Evolutionary conservation across 306 rosid species (phyloP), one percentile per base, ranked within the genome.

Genomic region (Acacia confusa): DNA sequence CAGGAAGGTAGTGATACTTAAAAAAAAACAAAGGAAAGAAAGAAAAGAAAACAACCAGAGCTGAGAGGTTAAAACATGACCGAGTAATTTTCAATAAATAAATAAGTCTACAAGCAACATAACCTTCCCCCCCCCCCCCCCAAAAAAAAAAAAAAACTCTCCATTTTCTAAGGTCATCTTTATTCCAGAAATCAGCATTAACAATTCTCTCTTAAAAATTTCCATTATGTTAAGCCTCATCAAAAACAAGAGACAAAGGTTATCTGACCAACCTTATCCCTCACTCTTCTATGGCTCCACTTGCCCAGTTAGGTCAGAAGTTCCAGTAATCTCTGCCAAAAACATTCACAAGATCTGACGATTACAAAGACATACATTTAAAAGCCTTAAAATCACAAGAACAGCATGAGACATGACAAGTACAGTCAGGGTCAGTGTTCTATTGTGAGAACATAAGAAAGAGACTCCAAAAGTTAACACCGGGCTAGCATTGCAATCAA

Each of bases 31-130:
- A 1, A n/a, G n/a, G n/a, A 57, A 57, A 57, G 5, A 57, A 9
- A 22, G 9, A 48, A 22, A 9, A 6, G 84, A 82, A 78, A 82
- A 72, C 68, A 71, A 32, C 60, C 24, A 20, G 78, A 78, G 78
- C 82, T 74, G 67, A 85, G 84, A 74, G 86, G 85, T 65, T 79
- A 81, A 78, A 45, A 80, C 76, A 64, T 2, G 2, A 50, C n/a
- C 57, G 84, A 86, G 81, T 88, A 89, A 91, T 87, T 86, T 88
- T 79, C 97, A 87, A 92, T 94, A 80, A 91, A 82, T 81, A 87
- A 95, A 85, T 87, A 85, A 81, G 89, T 81, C 85, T 95, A 90
- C 97, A 91, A 85, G 94, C 79, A 79, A 86, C 85, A 85, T 70
- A 76, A 79, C 82, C 58, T 2, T 2, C 28, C 28, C 34, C 58